Conservation (phyloP, 2,329 filamentous ascomycete genomes). For the Grosmannia serpens region DNA sequence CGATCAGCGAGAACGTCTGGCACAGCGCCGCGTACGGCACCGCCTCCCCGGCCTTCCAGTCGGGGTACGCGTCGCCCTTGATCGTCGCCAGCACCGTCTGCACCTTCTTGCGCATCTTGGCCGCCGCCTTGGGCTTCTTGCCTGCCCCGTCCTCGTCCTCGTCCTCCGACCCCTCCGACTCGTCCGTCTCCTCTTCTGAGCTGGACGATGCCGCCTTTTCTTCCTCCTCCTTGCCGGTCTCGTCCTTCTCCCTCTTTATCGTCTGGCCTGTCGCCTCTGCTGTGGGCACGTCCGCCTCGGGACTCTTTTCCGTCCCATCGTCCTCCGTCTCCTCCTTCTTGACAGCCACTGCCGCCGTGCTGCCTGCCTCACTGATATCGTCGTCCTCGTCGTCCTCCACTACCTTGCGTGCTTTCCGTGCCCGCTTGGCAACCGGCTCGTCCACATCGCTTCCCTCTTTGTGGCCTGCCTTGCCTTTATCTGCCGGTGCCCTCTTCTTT, state of each 20-base stretch:
- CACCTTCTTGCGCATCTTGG: constrained; percentile 68
- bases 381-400: constrained; percentile 44
- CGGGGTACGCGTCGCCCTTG: constrained; percentile 74
- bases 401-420: constrained; percentile 33
- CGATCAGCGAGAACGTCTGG: constrained; percentile 85
- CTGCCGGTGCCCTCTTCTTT: constrained; percentile 10
- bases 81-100: constrained; percentile 73
- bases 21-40: constrained; percentile 93
- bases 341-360: background rate
- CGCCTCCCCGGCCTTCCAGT: constrained; percentile 81
- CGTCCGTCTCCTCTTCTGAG: background rate
- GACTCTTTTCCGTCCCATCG: constrained; percentile 18
- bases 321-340: constrained; percentile 2
- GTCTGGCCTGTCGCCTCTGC: constrained; percentile 19
- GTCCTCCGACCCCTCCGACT: constrained; percentile 32
- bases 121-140: constrained; percentile 47
- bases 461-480: constrained; percentile 14
- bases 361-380: background rate
- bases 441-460: constrained; percentile 35
- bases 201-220: constrained; percentile 31
- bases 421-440: constrained; percentile 49
- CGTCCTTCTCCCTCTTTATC: constrained; percentile 14
- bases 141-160: constrained; percentile 29
- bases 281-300: background rate
- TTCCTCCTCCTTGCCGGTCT: constrained; percentile 18